These are phyloP conservation scores for Hericium erinaceus DNA, from an alignment of 768 basidiomycete species.

Conservation along the genomic window DNA sequence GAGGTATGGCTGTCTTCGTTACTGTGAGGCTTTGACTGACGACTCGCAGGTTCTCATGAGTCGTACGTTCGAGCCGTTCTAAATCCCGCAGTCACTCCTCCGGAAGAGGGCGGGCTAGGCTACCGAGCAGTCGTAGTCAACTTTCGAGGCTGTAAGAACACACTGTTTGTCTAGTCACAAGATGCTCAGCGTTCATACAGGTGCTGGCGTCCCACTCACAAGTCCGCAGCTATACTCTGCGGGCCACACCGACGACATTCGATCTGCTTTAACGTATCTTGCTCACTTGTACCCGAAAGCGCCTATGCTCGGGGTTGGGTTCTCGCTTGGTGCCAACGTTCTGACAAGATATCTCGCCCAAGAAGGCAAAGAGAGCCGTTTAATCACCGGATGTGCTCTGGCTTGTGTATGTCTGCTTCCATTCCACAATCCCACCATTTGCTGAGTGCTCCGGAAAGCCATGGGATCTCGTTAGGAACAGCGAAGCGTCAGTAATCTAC, in stretches of 20 bases:
- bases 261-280: constrained; percentile 72
- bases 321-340: constrained; percentile 90
- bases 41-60: constrained; percentile 68
- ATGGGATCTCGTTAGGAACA: constrained; percentile 37
- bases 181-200: constrained; percentile 29
- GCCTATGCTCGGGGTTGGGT: constrained; percentile 79
- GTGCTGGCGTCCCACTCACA: constrained; percentile 80
- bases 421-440: constrained; percentile 6
- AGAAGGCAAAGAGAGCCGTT: constrained; percentile 55
- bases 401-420: constrained; percentile 53
- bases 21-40: constrained; percentile 1
- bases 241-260: constrained; percentile 83
- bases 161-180: background rate
- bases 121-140: constrained; percentile 88
- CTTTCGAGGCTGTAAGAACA: constrained; percentile 74
- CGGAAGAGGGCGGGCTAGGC: constrained; percentile 77
- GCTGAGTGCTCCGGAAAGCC: constrained; percentile 25
- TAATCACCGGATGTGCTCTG: constrained; percentile 58
- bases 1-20: constrained; percentile 22
- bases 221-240: constrained; percentile 80
- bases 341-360: constrained; percentile 85
- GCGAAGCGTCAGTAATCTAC: constrained; percentile 19
- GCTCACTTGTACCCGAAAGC: constrained; percentile 65
- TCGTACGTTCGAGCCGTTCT: constrained; percentile 82
- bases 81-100: constrained; percentile 58